A percentile compares a stretch with the other conserved stretches of the same genome.
These are phyloP conservation scores for Clavispora vitiphila DNA, from an alignment of 805 yeast species.

Conservation along the genomic window DNA sequence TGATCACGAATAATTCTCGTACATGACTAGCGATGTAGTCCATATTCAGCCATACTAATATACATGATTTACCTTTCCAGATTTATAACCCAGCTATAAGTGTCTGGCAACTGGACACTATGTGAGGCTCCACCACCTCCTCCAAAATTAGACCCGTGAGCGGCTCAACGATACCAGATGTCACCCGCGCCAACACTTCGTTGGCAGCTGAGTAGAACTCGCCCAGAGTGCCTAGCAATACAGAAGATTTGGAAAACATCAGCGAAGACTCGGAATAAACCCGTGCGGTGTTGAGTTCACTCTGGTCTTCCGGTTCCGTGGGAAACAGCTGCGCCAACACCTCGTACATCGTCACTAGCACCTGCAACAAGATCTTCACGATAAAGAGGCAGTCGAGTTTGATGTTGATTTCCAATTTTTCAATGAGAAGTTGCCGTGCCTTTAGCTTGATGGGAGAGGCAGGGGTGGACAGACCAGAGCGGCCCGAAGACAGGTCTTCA, in stretches of 20 bases:
- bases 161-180: slow-evolving; percentile 37
- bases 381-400: slow-evolving; percentile 35
- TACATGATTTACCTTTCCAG: too few species aligned
- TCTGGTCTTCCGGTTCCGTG: slow-evolving; percentile 2
- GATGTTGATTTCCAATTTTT: slow-evolving; percentile 40
- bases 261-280: slow-evolving; percentile 26
- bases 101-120: slow-evolving; percentile 25
- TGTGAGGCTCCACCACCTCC: slow-evolving; percentile 27
- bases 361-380: slow-evolving; percentile 28
- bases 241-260: slow-evolving; percentile 30
- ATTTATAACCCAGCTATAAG: slow-evolving; percentile 15
- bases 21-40: too few species aligned
- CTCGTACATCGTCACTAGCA: slow-evolving; percentile 23
- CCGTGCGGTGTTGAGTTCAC: slow-evolving; percentile 1
- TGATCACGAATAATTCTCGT: too few species aligned
- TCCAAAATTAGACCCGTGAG: slow-evolving; percentile 25
- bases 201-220: slow-evolving; percentile 17
- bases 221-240: slow-evolving; percentile 17
- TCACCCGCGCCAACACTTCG: slow-evolving; percentile 24
- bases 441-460: slow-evolving; percentile 36
- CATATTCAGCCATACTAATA: too few species aligned
- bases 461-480: neutral
- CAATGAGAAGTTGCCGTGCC: slow-evolving; percentile 38
- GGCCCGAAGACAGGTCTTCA: neutral
- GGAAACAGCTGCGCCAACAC: slow-evolving; percentile 21